Evolutionary conservation across 2,329 filamentous ascomycete genomes (phyloP).

Genomic region (Microascus cirrosus): DNA sequence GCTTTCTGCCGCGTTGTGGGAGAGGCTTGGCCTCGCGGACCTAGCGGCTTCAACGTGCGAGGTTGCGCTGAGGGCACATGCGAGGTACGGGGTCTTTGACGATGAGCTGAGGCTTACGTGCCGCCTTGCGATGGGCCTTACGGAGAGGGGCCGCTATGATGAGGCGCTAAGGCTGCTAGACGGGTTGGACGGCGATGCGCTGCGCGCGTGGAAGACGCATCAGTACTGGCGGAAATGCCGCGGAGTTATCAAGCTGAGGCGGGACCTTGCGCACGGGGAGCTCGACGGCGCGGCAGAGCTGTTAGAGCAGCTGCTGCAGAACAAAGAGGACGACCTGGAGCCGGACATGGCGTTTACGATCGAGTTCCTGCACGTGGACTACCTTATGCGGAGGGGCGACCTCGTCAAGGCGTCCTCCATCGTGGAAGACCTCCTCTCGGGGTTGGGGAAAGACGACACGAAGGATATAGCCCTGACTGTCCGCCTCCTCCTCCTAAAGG

Average conservation of each 20-base stretch:
- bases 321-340: conserved; percentile 36
- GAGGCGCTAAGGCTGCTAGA: conserved; percentile 48
- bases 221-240: conserved; percentile 62
- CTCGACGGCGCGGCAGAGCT: conserved; percentile 38
- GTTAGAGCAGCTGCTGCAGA: conserved; percentile 40
- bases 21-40: conserved; percentile 54
- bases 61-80: conserved; percentile 65
- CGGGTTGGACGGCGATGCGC: conserved; percentile 41
- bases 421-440: conserved; percentile 30
- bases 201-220: conserved; percentile 65
- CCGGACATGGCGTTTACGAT: conserved; percentile 39
- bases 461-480: conserved; percentile 54
- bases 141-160: conserved; percentile 58
- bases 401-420: conserved; percentile 34
- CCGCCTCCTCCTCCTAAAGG: conserved; percentile 62
- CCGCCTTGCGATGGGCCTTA: conserved; percentile 49
- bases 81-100: conserved; percentile 48
- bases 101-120: conserved; percentile 69
- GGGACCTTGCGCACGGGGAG: conserved; percentile 46
- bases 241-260: conserved; percentile 53
- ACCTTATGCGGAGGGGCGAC: conserved; percentile 34
- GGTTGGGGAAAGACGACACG: conserved; percentile 28
- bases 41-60: conserved; percentile 54
- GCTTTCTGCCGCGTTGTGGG: conserved; percentile 63
- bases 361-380: conserved; percentile 41